phyloP scores from a whole-genome alignment of 2,329 filamentous ascomycete genomes.

The Fusarium sp. region DNA sequence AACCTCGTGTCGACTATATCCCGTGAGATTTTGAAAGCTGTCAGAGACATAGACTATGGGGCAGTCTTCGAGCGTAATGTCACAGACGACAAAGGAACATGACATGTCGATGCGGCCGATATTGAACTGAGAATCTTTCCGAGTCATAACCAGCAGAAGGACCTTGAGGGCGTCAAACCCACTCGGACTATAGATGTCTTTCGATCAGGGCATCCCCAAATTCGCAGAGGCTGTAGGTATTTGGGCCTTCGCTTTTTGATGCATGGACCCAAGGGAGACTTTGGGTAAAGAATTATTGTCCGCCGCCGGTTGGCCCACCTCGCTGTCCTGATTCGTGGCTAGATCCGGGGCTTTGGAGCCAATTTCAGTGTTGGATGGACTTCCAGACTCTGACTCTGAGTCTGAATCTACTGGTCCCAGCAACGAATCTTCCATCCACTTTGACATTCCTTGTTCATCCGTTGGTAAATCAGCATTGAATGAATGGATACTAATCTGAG shows the following conservation, averaged over 20 bases:
- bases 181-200: neutral
- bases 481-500: neutral
- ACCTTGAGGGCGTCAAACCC: neutral
- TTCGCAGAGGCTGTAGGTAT: neutral
- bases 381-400: accelerated
- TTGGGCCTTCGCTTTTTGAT: neutral
- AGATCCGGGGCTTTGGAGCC: accelerated
- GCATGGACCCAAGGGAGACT: accelerated
- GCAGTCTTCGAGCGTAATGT: neutral
- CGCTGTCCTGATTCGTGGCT: accelerated
- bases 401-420: neutral
- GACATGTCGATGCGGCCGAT: neutral
- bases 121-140: accelerated
- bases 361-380: accelerated
- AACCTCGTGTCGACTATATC: neutral
- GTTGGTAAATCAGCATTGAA: neutral
- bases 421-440: neutral
- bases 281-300: accelerated
- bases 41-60: neutral
- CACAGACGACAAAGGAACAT: neutral
- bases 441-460: neutral
- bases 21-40: neutral
- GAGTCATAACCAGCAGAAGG: accelerated
- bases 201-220: accelerated
- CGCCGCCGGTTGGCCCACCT: accelerated